Base-by-base conservation (phyloP, 345 rosid species). In the thale cress (Arabidopsis thaliana) region DNA sequence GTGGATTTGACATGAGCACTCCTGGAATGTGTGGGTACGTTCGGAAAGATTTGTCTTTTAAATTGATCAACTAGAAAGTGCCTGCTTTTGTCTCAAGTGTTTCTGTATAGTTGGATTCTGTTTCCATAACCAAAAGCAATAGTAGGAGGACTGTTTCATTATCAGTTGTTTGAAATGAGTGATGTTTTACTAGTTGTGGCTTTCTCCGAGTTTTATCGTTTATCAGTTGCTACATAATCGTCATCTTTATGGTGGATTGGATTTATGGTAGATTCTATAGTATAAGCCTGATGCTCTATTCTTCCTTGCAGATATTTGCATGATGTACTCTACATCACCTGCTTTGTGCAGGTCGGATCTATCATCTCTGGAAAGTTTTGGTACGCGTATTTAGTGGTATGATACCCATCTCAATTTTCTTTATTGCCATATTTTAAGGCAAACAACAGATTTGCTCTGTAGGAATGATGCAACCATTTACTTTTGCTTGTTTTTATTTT, bases 1-100 rank as follows among this genome's bases (percentile, higher is more conserved):
- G 96, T 63, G 97, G 90, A 8, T 89, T 86, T 40, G 93, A 94
- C 75, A 89, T 91, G 97, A 87, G 80, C 60, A 85, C 97, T 24
- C 96, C 89, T 79, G 98, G 98, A 55, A 84, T 91, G 68, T 93
- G 97, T 85, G 93, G 92, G 97, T 91, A 83, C 59, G 87, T 69
- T 41, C 13, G 61, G 9, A 33, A 22, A 22, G 0, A 9, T 22
- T 6, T 60, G 3, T 59, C 38, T 59, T 6, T 45, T 59, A 8
- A 11, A 4, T 38, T 32, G 7, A 44, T 20, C 51, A 56, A 16
- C 10, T 23, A 32, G 1, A 23, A 45, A 58, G 7, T 45, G 41
- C 4, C 66, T 32, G 45, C 22, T 46, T 71, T 59, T 42, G 16
- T 44, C 9, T 64, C 9, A 28, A 40, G 53, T 52, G 66, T 22